Conservation (phyloP, 2,329 filamentous ascomycete species). For the Cercospora beticola region DNA sequence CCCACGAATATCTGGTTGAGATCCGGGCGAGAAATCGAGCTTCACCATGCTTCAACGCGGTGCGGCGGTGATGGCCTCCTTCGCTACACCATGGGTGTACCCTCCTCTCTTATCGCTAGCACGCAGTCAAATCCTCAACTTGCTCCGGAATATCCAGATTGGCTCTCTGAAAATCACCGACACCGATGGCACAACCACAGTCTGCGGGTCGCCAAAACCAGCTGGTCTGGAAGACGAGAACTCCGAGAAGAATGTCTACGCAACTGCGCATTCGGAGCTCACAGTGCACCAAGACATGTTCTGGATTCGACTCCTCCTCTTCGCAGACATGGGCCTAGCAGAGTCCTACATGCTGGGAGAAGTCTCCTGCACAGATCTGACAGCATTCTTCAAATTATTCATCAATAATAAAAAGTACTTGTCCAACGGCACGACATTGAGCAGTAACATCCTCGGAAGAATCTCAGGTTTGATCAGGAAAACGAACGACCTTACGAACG, state of each 20-base stretch:
- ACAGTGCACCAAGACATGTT: constrained; percentile 65
- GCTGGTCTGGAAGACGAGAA: constrained; percentile 33
- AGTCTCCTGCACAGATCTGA: constrained; percentile 65
- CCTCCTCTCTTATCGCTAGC: constrained; percentile 49
- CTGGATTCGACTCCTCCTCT: constrained; percentile 67
- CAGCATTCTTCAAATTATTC: constrained; percentile 72
- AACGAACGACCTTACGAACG: constrained; percentile 51
- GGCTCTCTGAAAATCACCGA: constrained; percentile 50
- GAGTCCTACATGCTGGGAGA: constrained; percentile 73
- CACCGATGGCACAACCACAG: constrained; percentile 44
- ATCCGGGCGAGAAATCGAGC: background rate
- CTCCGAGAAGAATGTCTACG: constrained; percentile 39
- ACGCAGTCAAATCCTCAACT: constrained; percentile 46
- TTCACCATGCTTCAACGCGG: constrained; percentile 7
- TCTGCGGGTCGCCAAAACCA: constrained; percentile 43
- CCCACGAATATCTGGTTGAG: background rate
- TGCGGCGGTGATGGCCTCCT: constrained; percentile 36
- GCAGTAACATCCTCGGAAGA: constrained; percentile 59
- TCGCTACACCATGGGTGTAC: constrained; percentile 50
- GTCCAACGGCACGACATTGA: constrained; percentile 62
- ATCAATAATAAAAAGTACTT: constrained; percentile 56
- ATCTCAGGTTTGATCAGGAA: constrained; percentile 55
- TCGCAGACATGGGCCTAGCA: constrained; percentile 73
- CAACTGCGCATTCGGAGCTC: constrained; percentile 54
- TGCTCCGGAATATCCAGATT: constrained; percentile 48